phyloP scores from a whole-genome alignment of 2,329 filamentous ascomycete genomes.

The Bipolaris victoriae region DNA sequence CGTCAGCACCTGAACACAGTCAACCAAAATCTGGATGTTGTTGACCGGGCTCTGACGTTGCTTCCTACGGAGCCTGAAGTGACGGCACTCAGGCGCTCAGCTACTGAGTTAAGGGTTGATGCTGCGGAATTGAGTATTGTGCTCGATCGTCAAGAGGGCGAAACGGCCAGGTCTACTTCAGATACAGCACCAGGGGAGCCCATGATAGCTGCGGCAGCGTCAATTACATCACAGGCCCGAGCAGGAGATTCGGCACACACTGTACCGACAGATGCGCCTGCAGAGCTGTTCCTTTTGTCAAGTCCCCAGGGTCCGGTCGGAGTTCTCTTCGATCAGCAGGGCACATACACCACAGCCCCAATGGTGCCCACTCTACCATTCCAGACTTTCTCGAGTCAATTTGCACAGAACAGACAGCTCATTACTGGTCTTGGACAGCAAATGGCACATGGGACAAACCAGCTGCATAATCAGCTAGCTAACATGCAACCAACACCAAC shows the following conservation, averaged over 20 bases:
- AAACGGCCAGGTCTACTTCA: neutral
- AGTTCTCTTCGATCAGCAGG: conserved; percentile 44
- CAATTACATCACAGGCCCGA: conserved; percentile 16
- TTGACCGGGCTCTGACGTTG: conserved; percentile 36
- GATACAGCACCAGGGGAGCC: conserved; percentile 6
- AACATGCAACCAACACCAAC: conserved; percentile 26
- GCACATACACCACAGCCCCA: conserved; percentile 44
- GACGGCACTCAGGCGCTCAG: conserved; percentile 36
- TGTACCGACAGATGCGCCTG: conserved; percentile 25
- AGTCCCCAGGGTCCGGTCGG: conserved; percentile 47
- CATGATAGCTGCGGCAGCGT: conserved; percentile 5
- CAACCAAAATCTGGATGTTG: conserved; percentile 31
- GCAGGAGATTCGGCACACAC: conserved; percentile 10
- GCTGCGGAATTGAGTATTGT: conserved; percentile 30
- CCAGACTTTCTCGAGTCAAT: conserved; percentile 43
- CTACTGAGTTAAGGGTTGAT: conserved; percentile 35
- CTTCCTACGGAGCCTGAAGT: conserved; percentile 41
- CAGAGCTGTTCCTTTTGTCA: conserved; percentile 45
- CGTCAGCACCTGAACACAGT: conserved; percentile 35
- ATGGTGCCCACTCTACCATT: conserved; percentile 36
- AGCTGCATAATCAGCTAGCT: conserved; percentile 28
- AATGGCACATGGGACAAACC: conserved; percentile 28
- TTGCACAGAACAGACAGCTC: conserved; percentile 42
- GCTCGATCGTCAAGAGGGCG: conserved; percentile 25
- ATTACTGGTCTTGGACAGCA: conserved; percentile 41